Conservation (phyloP, 2,329 filamentous ascomycete species). For the Diaporthe ampelina region DNA sequence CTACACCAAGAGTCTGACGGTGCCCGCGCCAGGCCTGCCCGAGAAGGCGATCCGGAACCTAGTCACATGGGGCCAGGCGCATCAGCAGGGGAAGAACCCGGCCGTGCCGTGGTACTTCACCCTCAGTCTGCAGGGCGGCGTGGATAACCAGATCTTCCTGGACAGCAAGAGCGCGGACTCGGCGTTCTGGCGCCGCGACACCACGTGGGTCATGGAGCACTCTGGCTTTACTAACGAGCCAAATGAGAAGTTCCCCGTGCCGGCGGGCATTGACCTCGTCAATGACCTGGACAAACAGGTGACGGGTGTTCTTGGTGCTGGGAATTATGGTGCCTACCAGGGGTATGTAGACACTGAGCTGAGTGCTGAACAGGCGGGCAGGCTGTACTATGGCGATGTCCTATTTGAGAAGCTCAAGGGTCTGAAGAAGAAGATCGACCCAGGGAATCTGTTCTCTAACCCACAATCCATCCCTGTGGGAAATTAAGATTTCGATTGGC, state of each 20-base stretch:
- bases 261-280: constrained; percentile 44
- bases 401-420: constrained; percentile 46
- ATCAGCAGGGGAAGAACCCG: constrained; percentile 24
- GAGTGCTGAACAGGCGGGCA: constrained; percentile 44
- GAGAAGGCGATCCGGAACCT: constrained; percentile 44
- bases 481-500: background rate
- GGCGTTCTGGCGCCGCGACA: constrained; percentile 47
- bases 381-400: constrained; percentile 48
- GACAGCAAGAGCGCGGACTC: constrained; percentile 40
- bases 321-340: constrained; percentile 47
- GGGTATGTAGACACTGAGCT: constrained; percentile 50
- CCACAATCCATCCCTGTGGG: constrained; percentile 47
- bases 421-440: constrained; percentile 55
- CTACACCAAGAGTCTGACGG: constrained; percentile 53
- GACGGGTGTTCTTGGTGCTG: constrained; percentile 41
- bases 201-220: constrained; percentile 49
- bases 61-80: constrained; percentile 45
- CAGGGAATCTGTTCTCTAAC: constrained; percentile 46
- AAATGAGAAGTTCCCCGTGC: constrained; percentile 34
- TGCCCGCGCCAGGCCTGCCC: constrained; percentile 45
- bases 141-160: constrained; percentile 45
- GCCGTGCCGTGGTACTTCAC: constrained; percentile 49
- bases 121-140: constrained; percentile 50
- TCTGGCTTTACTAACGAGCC: constrained; percentile 31
- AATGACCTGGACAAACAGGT: constrained; percentile 45